Base-by-base conservation (phyloP, 2,329 filamentous ascomycete species). In the Paracoccidioides brasiliensis region DNA sequence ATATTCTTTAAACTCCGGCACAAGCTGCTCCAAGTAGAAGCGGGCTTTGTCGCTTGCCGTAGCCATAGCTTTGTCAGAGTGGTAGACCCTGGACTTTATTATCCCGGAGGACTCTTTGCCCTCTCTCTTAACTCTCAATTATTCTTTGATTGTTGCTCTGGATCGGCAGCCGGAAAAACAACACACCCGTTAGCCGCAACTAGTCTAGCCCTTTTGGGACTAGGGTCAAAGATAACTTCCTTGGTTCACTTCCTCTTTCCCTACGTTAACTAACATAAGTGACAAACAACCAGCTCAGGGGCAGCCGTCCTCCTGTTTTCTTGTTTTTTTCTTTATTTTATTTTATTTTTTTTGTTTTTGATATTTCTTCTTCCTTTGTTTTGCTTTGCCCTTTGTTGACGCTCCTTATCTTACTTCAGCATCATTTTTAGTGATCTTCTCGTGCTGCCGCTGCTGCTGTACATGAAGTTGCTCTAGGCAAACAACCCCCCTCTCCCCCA, bases 1-100 rank as follows among this genome's bases (percentile, higher is more conserved):
- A 70, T 89, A 94, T 65, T 95, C 90, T 60, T 90, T 88, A 56
- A 98, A 80, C 70, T 97, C 90, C 14, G 90, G 89, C 45, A 96
- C 88, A 2, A 87, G 86, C 63, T 91, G 86, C 75, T 98, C 93
- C 61, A 97, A 80, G 72, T 88, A 96, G 73, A 91, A 97, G 57
- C 91, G 88, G 55, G 91, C 93, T 73, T 96, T 97, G 67, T 97
- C 93, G 60, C 87, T 85, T 57, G 93, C 85, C 44, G 83, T 85
- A 1, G 90, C 81, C 89, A 95, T 95, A 57, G 49, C 40, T 45
- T 50, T 38, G 15, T 55, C 33, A 44, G 15, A 3, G 15, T 28
- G 35, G 15, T n/a, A 30, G 40, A 2, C 15, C 12, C 9, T 37
- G 3, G n/a, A 9, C 5, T n/a, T 14, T 7, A 3, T 28, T 38